A percentile compares a stretch with the other conserved stretches of the same genome.
Evolutionary conservation across 1,139 yeast species (phyloP).

Genomic region (Hanseniaspora uvarum): DNA sequence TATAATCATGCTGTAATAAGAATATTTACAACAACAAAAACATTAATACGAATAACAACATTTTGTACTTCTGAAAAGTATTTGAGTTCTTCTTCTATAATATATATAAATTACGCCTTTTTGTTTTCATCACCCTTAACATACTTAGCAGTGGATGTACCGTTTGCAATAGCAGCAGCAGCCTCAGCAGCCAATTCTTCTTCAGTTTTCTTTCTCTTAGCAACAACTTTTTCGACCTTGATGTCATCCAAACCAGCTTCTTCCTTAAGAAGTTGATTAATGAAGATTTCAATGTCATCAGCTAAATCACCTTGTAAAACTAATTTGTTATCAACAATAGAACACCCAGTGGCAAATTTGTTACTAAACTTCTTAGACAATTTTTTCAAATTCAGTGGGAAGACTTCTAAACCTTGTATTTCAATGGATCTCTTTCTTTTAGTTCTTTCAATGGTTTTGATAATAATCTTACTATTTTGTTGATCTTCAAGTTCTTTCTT

Average conservation of each 20-base stretch:
- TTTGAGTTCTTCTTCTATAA: no score
- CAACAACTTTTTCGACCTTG: constrained; percentile 78
- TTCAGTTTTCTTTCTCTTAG: constrained; percentile 43
- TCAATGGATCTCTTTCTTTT: constrained; percentile 82
- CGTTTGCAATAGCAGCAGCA: constrained; percentile 15
- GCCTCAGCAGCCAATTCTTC: constrained; percentile 24
- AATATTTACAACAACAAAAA: no score
- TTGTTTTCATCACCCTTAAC: constrained; percentile 14
- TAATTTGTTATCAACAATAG: constrained; percentile 85
- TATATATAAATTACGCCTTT: neutral
- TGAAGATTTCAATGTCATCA: constrained; percentile 76
- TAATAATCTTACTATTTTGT: constrained; percentile 64
- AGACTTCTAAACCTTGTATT: constrained; percentile 77
- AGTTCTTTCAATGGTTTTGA: constrained; percentile 83
- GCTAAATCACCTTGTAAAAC: constrained; percentile 92
- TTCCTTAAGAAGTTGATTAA: constrained; percentile 61
- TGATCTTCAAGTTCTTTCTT: constrained; percentile 76
- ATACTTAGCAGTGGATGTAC: constrained; percentile 16
- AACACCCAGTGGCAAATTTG: constrained; percentile 92
- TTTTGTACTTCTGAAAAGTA: no score
- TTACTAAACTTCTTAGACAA: constrained; percentile 86
- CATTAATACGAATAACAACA: no score
- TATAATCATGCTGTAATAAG: no score
- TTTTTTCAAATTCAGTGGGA: constrained; percentile 81
- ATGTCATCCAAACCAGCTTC: constrained; percentile 66